A percentile compares a stretch with the other conserved stretches of the same genome.
Evolutionary conservation across 1,284 basidiomycete species (phyloP).

Genomic region (Ustilago shanxiensis): DNA sequence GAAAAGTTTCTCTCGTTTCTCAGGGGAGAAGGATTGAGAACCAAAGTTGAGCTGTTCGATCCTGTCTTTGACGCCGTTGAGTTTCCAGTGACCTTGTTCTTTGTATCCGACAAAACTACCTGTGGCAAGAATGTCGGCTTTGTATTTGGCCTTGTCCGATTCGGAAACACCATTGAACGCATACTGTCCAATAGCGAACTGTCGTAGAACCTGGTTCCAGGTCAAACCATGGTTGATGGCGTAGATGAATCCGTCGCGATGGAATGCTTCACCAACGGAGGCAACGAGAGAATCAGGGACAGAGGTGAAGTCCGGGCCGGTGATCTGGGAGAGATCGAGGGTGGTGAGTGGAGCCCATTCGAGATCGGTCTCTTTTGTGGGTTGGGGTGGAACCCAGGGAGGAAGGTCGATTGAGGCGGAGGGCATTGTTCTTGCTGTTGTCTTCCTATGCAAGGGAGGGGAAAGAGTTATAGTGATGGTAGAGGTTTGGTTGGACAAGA

Average conservation of each 20-base stretch:
- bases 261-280: slow-evolving; percentile 62
- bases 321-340: slow-evolving; percentile 63
- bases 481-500: neutral
- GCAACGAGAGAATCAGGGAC: slow-evolving; percentile 59
- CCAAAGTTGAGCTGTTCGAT: slow-evolving; percentile 73
- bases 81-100: slow-evolving; percentile 71
- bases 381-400: slow-evolving; percentile 59
- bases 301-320: slow-evolving; percentile 59
- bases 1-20: slow-evolving; percentile 47
- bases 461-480: neutral
- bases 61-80: slow-evolving; percentile 69
- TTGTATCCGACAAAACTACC: slow-evolving; percentile 71
- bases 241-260: slow-evolving; percentile 66
- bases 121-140: slow-evolving; percentile 62
- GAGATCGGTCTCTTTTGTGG: slow-evolving; percentile 57
- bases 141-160: slow-evolving; percentile 62
- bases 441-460: neutral
- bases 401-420: slow-evolving; percentile 32
- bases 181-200: slow-evolving; percentile 68
- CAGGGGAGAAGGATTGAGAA: slow-evolving; percentile 60
- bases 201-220: slow-evolving; percentile 63
- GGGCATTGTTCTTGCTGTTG: slow-evolving; percentile 9
- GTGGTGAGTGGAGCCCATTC: slow-evolving; percentile 68
- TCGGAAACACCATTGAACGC: slow-evolving; percentile 62
- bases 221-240: slow-evolving; percentile 67